Base-by-base conservation (phyloP, 352 stramenopile genomes). In the Thraustochytrium sp. region DNA sequence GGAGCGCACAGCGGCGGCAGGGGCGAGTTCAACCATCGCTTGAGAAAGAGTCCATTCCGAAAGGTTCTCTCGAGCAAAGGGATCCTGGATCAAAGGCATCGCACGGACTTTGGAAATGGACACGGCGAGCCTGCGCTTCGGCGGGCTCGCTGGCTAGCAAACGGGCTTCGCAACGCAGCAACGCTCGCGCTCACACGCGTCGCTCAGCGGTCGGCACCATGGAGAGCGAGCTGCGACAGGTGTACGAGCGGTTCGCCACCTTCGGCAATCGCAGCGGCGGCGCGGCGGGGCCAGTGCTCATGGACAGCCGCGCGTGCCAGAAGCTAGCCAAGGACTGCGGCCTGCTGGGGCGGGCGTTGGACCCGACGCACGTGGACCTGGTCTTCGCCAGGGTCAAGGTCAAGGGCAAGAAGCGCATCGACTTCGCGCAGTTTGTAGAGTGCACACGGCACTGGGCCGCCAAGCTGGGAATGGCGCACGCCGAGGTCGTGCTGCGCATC, bases 311-410 rank as follows among this genome's bases (percentile, higher is more conserved):
- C 18, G 29, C 44, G n/a, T 80, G 68, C 31, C 68, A 80, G 49
- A 80, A 80, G 31, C 68, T 80, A 2, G 31, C 31, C 46, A 80
- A 80, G 53, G 68, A 80, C 38, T 46, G 34, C 37, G 68, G 68
- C 21, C 21, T 85, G 0, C 40, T 61, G n/a, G 40, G 40, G 2
- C 34, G 64, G 11, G 40, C 34, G 13, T 93, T 95, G 53, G 89
- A 86, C 23, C 89, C 87, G 34, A 94, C 90, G 2, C 90, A 94
- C 82, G 89, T 95, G n/a, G 92, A 95, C 78, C 82, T 95, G 16
- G 94, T 94, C 61, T 95, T 95, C 62, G 88, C 93, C 77, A 94
- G 93, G 63, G 86, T 88, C 49, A 94, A 94, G 87, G 92, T 92
- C 85, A 95, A 94, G 56, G 89, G 90, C 34, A 89, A 94, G 84